Evolutionary conservation across 2,329 filamentous ascomycete species (phyloP).

Genomic region (Trichoderma arundinaceum): DNA sequence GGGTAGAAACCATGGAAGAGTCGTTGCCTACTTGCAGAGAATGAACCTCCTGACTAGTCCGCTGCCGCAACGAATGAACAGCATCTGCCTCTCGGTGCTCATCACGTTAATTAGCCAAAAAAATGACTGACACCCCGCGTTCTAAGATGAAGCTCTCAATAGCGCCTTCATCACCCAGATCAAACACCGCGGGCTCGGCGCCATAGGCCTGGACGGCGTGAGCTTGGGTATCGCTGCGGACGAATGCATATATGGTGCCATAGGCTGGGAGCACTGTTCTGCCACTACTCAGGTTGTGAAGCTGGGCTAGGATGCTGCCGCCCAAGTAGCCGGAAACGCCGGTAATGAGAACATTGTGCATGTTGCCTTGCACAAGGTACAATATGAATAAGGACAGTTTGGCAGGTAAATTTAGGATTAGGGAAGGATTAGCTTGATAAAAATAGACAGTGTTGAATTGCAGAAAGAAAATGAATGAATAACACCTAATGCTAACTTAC

Average conservation of each 20-base stretch:
- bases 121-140: background rate
- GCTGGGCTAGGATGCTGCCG: background rate
- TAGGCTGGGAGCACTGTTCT: background rate
- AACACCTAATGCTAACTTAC: no score
- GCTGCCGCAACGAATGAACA: background rate
- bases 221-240: conserved; percentile 6
- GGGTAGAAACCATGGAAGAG: no score
- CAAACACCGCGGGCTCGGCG: background rate
- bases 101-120: background rate
- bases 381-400: background rate
- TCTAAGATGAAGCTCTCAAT: background rate
- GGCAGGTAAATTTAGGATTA: background rate
- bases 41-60: background rate
- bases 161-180: background rate
- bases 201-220: background rate
- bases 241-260: background rate
- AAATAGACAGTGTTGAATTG: no score
- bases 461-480: no score
- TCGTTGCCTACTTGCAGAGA: background rate
- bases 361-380: background rate
- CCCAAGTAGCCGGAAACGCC: conserved; percentile 7
- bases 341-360: conserved; percentile 6
- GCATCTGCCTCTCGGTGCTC: background rate
- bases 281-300: background rate
- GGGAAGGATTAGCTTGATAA: no score